Percentiles rank a stretch among this genome's conserved stretches.
Conservation (phyloP, 2,329 filamentous ascomycete species). For the Pseudocercospora macadamiae region DNA sequence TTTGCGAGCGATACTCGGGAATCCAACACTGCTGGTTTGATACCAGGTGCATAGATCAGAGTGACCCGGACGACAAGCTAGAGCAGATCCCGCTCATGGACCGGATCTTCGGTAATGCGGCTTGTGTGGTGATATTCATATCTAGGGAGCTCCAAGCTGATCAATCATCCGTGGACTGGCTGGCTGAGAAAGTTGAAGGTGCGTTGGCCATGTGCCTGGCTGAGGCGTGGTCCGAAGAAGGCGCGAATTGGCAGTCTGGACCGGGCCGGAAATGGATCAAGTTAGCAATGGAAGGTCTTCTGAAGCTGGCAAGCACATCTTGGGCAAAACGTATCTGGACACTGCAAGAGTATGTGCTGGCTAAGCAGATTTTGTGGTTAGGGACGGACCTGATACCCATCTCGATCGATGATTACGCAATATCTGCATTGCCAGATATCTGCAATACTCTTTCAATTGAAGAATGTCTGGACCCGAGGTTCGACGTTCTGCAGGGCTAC, state of each 20-base stretch:
- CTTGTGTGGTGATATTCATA: conserved; percentile 6
- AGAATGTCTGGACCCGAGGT: not conserved
- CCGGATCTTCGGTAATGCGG: not conserved
- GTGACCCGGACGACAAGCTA: not conserved
- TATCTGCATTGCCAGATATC: conserved; percentile 9
- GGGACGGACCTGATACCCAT: not conserved
- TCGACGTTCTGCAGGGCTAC: not conserved
- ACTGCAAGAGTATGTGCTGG: conserved; percentile 10
- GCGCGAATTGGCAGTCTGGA: conserved; percentile 2
- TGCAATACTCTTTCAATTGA: conserved; percentile 6
- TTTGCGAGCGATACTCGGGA: not conserved
- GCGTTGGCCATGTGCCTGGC: conserved; percentile 10
- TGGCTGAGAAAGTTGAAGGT: conserved; percentile 1
- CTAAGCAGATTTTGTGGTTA: not conserved
- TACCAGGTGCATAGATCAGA: conserved; percentile 8
- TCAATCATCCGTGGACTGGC: not conserved
- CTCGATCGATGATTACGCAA: conserved; percentile 1
- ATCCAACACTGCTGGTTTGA: conserved; percentile 5
- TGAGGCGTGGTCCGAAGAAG: conserved; percentile 7
- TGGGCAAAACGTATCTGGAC: conserved; percentile 7
- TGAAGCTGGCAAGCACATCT: not conserved
- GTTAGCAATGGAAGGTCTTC: not conserved
- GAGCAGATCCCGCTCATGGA: conserved; percentile 9
- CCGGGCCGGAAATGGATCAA: not conserved
- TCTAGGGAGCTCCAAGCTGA: not conserved